Conservation (phyloP, 306 rosid species). For the Castanea crenata region DNA sequence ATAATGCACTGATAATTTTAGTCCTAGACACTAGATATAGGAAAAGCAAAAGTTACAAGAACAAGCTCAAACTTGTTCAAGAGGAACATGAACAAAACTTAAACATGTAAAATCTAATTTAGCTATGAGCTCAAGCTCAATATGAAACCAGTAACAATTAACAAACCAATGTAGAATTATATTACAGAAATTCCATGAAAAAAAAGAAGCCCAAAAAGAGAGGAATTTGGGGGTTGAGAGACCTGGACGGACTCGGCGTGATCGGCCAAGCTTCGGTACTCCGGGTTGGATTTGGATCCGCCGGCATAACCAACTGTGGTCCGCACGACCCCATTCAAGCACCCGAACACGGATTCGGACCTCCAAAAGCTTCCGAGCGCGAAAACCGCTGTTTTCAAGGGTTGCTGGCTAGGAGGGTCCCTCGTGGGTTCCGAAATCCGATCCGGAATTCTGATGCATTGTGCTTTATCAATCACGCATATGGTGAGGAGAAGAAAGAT, state of each 20-base stretch:
- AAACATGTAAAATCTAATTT: too few relatives aligned
- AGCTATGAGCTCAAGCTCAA: too few relatives aligned
- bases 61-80: too few relatives aligned
- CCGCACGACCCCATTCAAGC: slow-evolving; percentile 76
- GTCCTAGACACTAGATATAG: too few relatives aligned
- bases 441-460: slow-evolving; percentile 62
- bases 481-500: slow-evolving; percentile 27
- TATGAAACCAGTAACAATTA: too few relatives aligned
- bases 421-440: slow-evolving; percentile 41
- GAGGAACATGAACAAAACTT: too few relatives aligned
- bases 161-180: too few relatives aligned
- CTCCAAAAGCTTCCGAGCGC: slow-evolving; percentile 97
- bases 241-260: slow-evolving; percentile 94
- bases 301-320: slow-evolving; percentile 90
- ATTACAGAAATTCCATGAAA: too few relatives aligned
- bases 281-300: slow-evolving; percentile 78
- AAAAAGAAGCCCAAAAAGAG: neutral
- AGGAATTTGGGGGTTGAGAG: neutral
- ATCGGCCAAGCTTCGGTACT: slow-evolving; percentile 74
- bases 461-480: slow-evolving; percentile 8
- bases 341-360: slow-evolving; percentile 88
- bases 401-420: slow-evolving; percentile 32
- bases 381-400: slow-evolving; percentile 57
- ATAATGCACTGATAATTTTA: too few relatives aligned
- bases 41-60: too few relatives aligned